These are phyloP conservation scores for Blastobotrys serpentis DNA, from an alignment of 1,139 yeast species.

Conservation along the genomic window DNA sequence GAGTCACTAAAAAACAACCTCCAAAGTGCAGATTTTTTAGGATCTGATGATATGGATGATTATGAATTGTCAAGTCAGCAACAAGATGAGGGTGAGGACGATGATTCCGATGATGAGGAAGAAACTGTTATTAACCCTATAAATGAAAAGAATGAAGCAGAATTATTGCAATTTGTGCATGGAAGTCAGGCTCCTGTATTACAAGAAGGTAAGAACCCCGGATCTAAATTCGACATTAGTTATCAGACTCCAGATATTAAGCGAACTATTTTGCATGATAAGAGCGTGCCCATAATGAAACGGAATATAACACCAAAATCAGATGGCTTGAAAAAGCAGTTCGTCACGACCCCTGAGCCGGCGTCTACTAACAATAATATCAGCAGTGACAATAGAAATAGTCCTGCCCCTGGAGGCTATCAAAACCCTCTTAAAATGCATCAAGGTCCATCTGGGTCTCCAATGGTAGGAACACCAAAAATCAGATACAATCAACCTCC, in stretches of 20 bases:
- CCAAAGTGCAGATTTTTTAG: constrained; percentile 7
- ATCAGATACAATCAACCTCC: constrained; percentile 4
- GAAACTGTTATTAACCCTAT: constrained; percentile 13
- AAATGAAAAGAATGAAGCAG: constrained; percentile 12
- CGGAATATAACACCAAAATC: neutral
- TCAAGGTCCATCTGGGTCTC: constrained; percentile 8
- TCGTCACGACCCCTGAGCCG: constrained; percentile 1
- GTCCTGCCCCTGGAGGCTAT: neutral
- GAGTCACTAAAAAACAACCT: constrained; percentile 8
- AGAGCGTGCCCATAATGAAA: constrained; percentile 8
- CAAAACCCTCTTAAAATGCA: neutral
- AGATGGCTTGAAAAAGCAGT: neutral
- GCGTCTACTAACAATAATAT: neutral
- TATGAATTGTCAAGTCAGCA: constrained; percentile 9
- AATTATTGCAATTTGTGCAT: constrained; percentile 15
- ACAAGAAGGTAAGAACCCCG: constrained; percentile 9
- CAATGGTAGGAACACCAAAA: constrained; percentile 5
- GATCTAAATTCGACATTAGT: constrained; percentile 10
- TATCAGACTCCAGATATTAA: constrained; percentile 12
- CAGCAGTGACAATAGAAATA: neutral
- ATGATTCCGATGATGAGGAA: constrained; percentile 11
- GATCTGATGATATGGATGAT: constrained; percentile 9
- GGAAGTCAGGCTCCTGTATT: constrained; percentile 16
- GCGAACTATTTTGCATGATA: constrained; percentile 11
- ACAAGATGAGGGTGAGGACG: constrained; percentile 10